These are phyloP conservation scores for Cercospora sesami DNA, from an alignment of 2,329 filamentous ascomycete genomes.

Conservation along the genomic window DNA sequence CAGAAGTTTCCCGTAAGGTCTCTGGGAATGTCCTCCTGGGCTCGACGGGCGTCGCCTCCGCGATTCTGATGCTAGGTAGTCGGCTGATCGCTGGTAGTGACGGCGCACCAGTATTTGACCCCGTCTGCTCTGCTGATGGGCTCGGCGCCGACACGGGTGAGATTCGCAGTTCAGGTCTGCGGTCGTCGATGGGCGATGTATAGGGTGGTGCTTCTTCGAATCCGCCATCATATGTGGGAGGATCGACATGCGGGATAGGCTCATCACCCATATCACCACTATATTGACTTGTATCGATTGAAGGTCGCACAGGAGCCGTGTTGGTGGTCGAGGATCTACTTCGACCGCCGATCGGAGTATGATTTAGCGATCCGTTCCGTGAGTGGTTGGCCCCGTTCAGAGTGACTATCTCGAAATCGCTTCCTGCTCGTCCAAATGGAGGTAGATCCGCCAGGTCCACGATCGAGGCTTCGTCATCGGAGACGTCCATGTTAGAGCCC, in stretches of 20 bases:
- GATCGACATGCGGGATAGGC: conserved; percentile 36
- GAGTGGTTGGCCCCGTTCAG: conserved; percentile 43
- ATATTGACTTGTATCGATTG: conserved; percentile 31
- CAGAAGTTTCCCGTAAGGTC: conserved; percentile 18
- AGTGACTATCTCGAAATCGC: conserved; percentile 48
- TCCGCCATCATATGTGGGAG: conserved; percentile 40
- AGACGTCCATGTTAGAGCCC: conserved; percentile 45
- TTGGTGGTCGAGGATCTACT: conserved; percentile 34
- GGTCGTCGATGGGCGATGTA: conserved; percentile 42
- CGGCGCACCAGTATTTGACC: conserved; percentile 28
- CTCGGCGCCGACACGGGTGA: conserved; percentile 12
- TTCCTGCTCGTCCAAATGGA: conserved; percentile 37
- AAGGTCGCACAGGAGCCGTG: conserved; percentile 28
- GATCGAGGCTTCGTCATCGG: conserved; percentile 38
- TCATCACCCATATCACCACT: conserved; percentile 35
- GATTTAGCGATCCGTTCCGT: conserved; percentile 27
- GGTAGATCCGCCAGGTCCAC: conserved; percentile 32
- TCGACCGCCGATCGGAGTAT: conserved; percentile 26
- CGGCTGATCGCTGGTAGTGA: conserved; percentile 43
- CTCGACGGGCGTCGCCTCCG: conserved; percentile 40
- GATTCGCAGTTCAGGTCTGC: conserved; percentile 20
- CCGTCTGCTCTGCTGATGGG: conserved; percentile 5
- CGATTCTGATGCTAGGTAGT: conserved; percentile 49
- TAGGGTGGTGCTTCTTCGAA: conserved; percentile 53
- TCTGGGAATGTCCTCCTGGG: conserved; percentile 21